A percentile compares a stretch with the other conserved stretches of the same genome.
phyloP scores from a whole-genome alignment of 1,284 basidiomycete genomes.

The Puccinia triticina region DNA sequence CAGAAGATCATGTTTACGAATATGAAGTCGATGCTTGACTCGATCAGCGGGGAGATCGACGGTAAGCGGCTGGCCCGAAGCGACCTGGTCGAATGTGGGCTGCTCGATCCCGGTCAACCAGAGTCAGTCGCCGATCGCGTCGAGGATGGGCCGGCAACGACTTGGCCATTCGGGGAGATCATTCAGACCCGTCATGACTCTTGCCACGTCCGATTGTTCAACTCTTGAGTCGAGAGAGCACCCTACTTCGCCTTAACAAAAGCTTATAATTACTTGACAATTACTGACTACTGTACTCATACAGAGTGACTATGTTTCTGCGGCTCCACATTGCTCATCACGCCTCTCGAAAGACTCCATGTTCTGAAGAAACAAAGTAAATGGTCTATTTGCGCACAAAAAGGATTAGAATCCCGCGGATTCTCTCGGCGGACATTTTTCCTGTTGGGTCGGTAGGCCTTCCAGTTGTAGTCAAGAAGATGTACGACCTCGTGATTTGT shows the following conservation, averaged over 20 bases:
- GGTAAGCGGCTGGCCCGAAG: not conserved
- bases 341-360: no score
- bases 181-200: conserved; percentile 85
- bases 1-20: conserved; percentile 82
- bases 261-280: not conserved
- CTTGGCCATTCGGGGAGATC: conserved; percentile 96
- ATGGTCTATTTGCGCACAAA: no score
- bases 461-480: no score
- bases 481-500: no score
- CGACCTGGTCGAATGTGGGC: conserved; percentile 42
- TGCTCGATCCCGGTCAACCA: conserved; percentile 58
- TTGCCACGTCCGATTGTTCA: conserved; percentile 94
- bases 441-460: no score
- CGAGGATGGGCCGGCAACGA: conserved; percentile 70
- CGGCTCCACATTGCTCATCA: no score
- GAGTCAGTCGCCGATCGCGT: conserved; percentile 58
- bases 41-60: conserved; percentile 61
- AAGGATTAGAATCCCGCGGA: no score
- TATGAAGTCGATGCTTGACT: conserved; percentile 69
- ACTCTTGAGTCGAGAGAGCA: conserved; percentile 61
- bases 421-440: no score
- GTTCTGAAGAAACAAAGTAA: no score
- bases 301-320: no score
- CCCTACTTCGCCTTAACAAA: not conserved
- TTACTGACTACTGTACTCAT: not conserved